Conservation (phyloP, 257 asterid species). For the Pogostemon cablin region DNA sequence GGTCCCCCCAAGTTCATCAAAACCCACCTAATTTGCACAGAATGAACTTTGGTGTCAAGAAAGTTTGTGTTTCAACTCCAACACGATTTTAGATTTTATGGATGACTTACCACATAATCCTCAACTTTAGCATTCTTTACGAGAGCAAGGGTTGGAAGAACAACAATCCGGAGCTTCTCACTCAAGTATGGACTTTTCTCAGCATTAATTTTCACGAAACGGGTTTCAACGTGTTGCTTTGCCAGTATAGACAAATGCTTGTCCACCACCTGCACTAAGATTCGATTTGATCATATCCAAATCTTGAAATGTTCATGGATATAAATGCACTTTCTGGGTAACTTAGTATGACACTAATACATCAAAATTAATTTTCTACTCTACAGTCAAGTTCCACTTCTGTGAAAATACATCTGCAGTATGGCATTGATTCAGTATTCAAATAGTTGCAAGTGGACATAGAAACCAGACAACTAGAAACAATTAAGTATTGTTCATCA, state of each 20-base stretch:
- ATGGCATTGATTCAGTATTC: not conserved
- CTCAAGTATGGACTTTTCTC: conserved; percentile 90
- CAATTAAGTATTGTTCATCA: not conserved
- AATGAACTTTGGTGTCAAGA: conserved; percentile 19
- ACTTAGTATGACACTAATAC: conserved; percentile 9
- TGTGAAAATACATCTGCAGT: not conserved
- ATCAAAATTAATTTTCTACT: conserved; percentile 12
- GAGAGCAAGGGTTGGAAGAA: conserved; percentile 94
- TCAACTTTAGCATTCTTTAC: conserved; percentile 93
- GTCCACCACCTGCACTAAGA: conserved; percentile 78
- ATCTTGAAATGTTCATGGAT: conserved; percentile 1
- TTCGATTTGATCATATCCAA: conserved; percentile 7
- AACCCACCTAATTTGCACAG: conserved; percentile 69
- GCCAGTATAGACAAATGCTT: conserved; percentile 86
- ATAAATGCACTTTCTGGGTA: not conserved
- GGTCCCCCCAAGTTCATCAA: conserved; percentile 91
- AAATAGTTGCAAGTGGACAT: not conserved
- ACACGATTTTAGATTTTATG: conserved; percentile 11
- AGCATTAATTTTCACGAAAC: conserved; percentile 88
- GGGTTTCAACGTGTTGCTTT: conserved; percentile 88
- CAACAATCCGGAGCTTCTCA: conserved; percentile 84
- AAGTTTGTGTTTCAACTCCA: conserved; percentile 1
- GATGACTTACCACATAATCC: conserved; percentile 77
- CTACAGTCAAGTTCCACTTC: not conserved
- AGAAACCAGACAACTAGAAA: not conserved